phyloP scores from a whole-genome alignment of 1,284 basidiomycete species.

The Fomes fomentarius region DNA sequence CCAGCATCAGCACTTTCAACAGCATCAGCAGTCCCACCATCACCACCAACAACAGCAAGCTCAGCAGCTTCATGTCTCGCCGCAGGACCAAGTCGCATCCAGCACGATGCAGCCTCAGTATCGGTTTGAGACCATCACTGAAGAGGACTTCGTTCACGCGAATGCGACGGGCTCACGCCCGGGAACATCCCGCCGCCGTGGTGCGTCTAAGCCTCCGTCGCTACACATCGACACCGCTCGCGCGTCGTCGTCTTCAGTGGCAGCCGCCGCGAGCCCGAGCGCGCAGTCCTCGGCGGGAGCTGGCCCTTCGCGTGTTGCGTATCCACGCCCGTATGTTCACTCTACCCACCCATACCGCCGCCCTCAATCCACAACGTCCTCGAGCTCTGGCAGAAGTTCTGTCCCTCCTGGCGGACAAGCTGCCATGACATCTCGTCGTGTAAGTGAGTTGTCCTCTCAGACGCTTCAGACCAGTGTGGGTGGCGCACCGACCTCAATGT shows the following conservation, averaged over 20 bases:
- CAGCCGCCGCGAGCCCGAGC: conserved; percentile 21
- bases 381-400: conserved; percentile 16
- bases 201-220: conserved; percentile 24
- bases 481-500: conserved; percentile 6
- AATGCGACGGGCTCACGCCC: conserved; percentile 16
- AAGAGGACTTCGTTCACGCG: conserved; percentile 29
- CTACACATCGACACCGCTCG: conserved; percentile 26
- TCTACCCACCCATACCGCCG: conserved; percentile 34
- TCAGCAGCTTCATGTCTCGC: conserved; percentile 16
- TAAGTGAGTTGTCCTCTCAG: conserved; percentile 23
- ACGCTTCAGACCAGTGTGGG: conserved; percentile 20
- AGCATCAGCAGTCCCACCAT: conserved; percentile 9
- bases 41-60: conserved; percentile 13
- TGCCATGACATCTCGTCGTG: conserved; percentile 26
- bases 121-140: conserved; percentile 36
- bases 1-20: conserved; percentile 8
- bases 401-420: conserved; percentile 6
- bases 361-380: conserved; percentile 25
- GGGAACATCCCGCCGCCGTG: conserved; percentile 16
- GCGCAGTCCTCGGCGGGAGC: conserved; percentile 26
- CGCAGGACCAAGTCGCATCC: conserved; percentile 25
- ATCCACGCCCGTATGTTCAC: conserved; percentile 24
- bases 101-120: conserved; percentile 21
- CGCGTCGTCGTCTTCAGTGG: conserved; percentile 15
- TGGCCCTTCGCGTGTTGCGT: conserved; percentile 28